Evolutionary conservation across 805 yeast genomes (phyloP), one percentile per base, ranked within the genome.

Genomic region (Naumovozyma castellii): DNA sequence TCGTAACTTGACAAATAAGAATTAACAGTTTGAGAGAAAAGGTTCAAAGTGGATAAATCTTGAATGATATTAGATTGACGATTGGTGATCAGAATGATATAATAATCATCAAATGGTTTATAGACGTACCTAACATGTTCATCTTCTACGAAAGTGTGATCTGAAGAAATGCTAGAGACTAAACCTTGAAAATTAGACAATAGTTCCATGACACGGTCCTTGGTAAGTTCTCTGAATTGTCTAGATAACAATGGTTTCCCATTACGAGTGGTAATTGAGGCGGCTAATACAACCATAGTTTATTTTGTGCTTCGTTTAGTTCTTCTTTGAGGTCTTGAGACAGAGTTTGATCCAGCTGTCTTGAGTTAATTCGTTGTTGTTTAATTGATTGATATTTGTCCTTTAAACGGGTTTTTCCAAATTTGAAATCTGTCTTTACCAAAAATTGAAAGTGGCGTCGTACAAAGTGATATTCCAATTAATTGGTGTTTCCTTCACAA

Each of bases 91-190:
- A 92, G 68, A 33, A 94, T 88, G 55, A 92, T 80, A 62, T 85
- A 90, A 42, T 85, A 78, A 50, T 87, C 96, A 59, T 92, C 98
- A 58, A 92, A 73, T 36, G 98, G 97, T 64, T 87, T 96, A 64
- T 86, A 92, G 38, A 92, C 92, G 58, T 85, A 92, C 62, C 99
- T 78, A 31, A 85, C 92, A 49, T 78, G 77, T 38, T 83, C 94
- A 57, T 84, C 94, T 62, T 92, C 98, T 25, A 86, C 92, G 9
- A 94, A 83, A 36, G 97, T 90, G 61, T 88, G 95, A 65, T 87
- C 95, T 33, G 80, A 73, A 37, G 74, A 70, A 36, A 72, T 72
- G 18, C 77, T 72, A 35, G 83, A 71, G 39, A 88, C 74, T 48
- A 92, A 71, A 43, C 81, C 67, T 41, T 96, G 95, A 64, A 90